Conservation (phyloP, 2,329 filamentous ascomycete species). For the Chaetomium sp. region DNA sequence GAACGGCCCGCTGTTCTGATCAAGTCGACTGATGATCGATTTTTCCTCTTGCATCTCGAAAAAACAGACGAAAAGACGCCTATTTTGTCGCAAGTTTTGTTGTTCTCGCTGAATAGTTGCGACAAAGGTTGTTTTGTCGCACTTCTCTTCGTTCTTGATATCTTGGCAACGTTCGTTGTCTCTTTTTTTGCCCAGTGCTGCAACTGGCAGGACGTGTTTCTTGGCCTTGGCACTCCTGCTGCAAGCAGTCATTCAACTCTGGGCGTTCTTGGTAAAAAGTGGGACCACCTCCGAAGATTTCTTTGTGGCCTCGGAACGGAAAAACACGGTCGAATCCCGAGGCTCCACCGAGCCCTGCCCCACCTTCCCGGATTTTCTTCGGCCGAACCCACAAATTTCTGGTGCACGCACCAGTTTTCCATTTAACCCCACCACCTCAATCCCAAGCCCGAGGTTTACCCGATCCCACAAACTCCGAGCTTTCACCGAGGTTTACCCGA, state of each 20-base stretch:
- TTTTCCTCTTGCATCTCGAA: constrained; percentile 19
- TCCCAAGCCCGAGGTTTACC: too few relatives aligned
- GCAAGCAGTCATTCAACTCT: constrained; percentile 15
- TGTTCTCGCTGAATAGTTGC: not conserved
- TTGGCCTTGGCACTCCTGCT: constrained; percentile 16
- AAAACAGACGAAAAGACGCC: not conserved
- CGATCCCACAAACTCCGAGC: too few relatives aligned
- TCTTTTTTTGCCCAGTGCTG: constrained; percentile 6
- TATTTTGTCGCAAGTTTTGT: not conserved
- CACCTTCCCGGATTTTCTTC: too few relatives aligned
- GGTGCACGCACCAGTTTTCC: too few relatives aligned
- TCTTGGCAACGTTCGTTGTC: not conserved
- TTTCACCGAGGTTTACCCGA: not conserved
- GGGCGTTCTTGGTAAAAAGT: constrained; percentile 19
- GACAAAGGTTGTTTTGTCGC: not conserved
- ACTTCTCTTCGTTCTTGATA: not conserved
- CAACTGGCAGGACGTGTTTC: constrained; percentile 7
- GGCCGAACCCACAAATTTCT: not conserved
- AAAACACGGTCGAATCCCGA: too few relatives aligned
- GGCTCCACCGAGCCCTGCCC: too few relatives aligned
- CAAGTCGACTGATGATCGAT: constrained; percentile 18
- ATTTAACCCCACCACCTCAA: too few relatives aligned
- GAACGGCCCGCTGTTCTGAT: constrained; percentile 22
- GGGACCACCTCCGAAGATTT: not conserved
- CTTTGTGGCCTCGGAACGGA: too few relatives aligned